Base-by-base conservation (phyloP, 495 filamentous ascomycete species). In the Penicillium steckii region DNA sequence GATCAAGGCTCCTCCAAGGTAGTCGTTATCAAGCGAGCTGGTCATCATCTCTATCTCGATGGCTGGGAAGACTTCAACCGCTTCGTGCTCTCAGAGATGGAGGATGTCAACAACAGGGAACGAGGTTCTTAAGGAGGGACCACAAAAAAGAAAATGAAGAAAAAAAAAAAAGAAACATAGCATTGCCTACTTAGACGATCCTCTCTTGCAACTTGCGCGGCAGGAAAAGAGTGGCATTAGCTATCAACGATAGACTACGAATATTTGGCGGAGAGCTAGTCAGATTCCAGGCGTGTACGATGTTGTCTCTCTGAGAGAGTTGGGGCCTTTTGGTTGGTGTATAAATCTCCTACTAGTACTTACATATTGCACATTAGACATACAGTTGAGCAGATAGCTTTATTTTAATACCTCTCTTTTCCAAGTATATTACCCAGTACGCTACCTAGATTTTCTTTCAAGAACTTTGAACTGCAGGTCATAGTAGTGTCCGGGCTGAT, bases 1-100 rank as follows among this genome's bases (percentile, higher is more conserved):
- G 91, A 96, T 55, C 83, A 88, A 56, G 89, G 95, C 9, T 82
- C 80, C 23, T 89, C 87, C 7, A 96, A 91, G 70, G 92, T 97
- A n/a, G 60, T 89, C 5, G 75, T 96, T 50, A 86, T 98, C 22
- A 77, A 80, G 51, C 82, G 84, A 40, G 90, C 95, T 1, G 94
- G 94, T 0, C 94, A 98, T 66, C 94, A 98, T 72, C 60, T 98
- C 10, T 97, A 98, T 68, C 71, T 98, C 17, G 93, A 97, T 61
- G 91, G 89, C 24, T 86, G 82, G 68, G 83, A 94, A 59, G 85
- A 96, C 62, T 98, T 97, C 68, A 97, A 98, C 67, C 68, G 79
- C 25, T 71, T 87, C 21, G 81, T 96, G 56, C 61, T 77, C 25
- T 70, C 81, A 50, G 92, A 97, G 71, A 85, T 97, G 85, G 80